Conservation (phyloP, 306 rosid species). For the Cyamopsis tetragonoloba region DNA sequence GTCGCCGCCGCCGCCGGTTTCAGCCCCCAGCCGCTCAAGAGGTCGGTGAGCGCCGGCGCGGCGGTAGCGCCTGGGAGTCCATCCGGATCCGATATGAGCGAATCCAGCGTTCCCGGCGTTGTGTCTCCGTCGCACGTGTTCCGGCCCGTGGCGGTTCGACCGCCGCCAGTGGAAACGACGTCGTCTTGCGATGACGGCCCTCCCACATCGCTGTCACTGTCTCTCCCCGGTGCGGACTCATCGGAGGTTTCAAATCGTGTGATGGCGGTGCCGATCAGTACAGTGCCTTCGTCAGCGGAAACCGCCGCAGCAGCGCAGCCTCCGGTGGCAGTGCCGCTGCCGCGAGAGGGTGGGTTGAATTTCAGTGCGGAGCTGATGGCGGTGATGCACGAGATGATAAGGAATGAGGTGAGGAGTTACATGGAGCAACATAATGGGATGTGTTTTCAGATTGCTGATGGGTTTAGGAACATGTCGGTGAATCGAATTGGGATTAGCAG, state of each 20-base stretch:
- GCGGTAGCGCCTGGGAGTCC: conserved; percentile 69
- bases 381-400: conserved; percentile 94
- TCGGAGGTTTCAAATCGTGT: conserved; percentile 30
- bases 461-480: conserved; percentile 55
- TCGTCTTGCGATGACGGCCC: conserved; percentile 44
- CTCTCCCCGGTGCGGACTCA: conserved; percentile 64
- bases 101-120: conserved; percentile 49
- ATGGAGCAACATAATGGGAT: conserved; percentile 53
- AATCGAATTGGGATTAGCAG: conserved; percentile 56
- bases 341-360: conserved; percentile 37
- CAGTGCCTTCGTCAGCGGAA: not conserved
- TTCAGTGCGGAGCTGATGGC: conserved; percentile 57
- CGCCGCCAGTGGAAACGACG: conserved; percentile 43
- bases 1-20: conserved; percentile 12
- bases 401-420: conserved; percentile 78
- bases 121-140: conserved; percentile 39
- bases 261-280: not conserved
- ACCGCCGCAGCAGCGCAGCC: not conserved
- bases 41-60: conserved; percentile 71
- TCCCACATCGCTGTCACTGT: conserved; percentile 68
- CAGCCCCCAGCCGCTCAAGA: conserved; percentile 47
- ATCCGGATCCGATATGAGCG: conserved; percentile 78
- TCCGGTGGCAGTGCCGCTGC: not conserved
- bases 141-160: conserved; percentile 62
- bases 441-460: conserved; percentile 44